A percentile compares a stretch with the other conserved stretches of the same genome.
These are phyloP conservation scores for Fusarium cyanostomum DNA, from an alignment of 2,329 filamentous ascomycete genomes.

Conservation along the genomic window DNA sequence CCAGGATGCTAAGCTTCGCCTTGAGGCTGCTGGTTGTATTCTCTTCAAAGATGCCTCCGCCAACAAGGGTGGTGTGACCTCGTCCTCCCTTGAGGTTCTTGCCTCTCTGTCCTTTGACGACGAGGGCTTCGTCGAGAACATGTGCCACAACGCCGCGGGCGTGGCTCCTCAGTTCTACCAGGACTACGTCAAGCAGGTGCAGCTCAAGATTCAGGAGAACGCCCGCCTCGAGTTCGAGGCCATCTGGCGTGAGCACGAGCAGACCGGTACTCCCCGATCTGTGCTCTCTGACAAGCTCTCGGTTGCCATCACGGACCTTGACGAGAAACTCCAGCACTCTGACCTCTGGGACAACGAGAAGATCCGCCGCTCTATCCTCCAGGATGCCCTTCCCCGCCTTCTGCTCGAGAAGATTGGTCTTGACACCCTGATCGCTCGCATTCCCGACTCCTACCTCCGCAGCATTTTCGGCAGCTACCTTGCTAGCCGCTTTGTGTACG, in stretches of 20 bases:
- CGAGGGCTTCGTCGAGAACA: constrained; percentile 85
- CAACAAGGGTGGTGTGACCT: constrained; percentile 98
- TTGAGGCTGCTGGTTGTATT: constrained; percentile 94
- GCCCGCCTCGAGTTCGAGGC: constrained; percentile 95
- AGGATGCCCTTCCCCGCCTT: constrained; percentile 85
- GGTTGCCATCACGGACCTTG: constrained; percentile 91
- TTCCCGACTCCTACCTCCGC: constrained; percentile 90
- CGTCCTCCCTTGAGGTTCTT: constrained; percentile 94
- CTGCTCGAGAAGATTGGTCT: constrained; percentile 90
- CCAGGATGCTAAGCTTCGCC: constrained; percentile 93
- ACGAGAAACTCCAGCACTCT: constrained; percentile 94
- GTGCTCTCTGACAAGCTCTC: constrained; percentile 93
- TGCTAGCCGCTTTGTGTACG: constrained; percentile 94
- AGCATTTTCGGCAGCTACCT: constrained; percentile 97
- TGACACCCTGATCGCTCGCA: constrained; percentile 84
- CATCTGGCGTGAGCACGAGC: constrained; percentile 93
- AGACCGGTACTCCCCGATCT: constrained; percentile 81
- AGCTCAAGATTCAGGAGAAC: constrained; percentile 90
- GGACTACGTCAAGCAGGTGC: constrained; percentile 90
- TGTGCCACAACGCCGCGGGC: constrained; percentile 82
- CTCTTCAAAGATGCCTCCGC: constrained; percentile 98
- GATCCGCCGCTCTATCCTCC: constrained; percentile 80
- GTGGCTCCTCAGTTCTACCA: constrained; percentile 90
- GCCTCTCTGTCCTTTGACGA: constrained; percentile 96
- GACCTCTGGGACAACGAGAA: constrained; percentile 87